A percentile compares a stretch with the other conserved stretches of the same genome.
Conservation (phyloP, 2,329 filamentous ascomycete species). For the Stachybotrys chartarum region DNA sequence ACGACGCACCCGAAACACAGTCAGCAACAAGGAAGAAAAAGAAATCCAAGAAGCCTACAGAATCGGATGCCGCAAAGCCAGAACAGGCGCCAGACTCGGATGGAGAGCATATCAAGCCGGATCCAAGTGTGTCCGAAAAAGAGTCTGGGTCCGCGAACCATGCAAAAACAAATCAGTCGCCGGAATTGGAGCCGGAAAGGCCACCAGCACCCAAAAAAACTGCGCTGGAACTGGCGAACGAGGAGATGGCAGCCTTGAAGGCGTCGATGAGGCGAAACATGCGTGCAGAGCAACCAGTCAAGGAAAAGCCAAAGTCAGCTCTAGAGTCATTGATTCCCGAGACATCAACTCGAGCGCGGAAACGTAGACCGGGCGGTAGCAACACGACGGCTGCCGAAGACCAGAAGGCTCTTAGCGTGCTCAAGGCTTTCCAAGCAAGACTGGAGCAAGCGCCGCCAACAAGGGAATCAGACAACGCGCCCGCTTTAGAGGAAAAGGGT, state of each 20-base stretch:
- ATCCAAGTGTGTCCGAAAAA: too few species aligned
- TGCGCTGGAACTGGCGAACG: constrained; percentile 63
- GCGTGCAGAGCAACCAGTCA: constrained; percentile 35
- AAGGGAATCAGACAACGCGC: constrained; percentile 18
- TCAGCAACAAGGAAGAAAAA: constrained; percentile 18
- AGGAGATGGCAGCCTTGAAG: constrained; percentile 73
- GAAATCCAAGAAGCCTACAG: constrained; percentile 18
- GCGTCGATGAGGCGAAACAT: constrained; percentile 70
- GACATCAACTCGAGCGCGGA: constrained; percentile 63
- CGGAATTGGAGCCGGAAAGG: constrained; percentile 6
- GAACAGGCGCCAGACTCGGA: neutral
- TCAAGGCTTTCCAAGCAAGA: constrained; percentile 74
- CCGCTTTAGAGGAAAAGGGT: constrained; percentile 37
- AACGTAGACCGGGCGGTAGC: constrained; percentile 53
- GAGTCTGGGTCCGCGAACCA: too few species aligned
- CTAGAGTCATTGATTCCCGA: constrained; percentile 69
- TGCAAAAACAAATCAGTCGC: neutral
- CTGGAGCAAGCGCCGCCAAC: constrained; percentile 51
- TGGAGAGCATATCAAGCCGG: neutral
- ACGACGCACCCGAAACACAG: constrained; percentile 17
- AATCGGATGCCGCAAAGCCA: neutral
- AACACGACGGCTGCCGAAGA: constrained; percentile 49
- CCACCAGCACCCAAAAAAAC: constrained; percentile 33
- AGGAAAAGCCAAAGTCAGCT: constrained; percentile 57
- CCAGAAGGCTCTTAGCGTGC: constrained; percentile 57